Evolutionary conservation across 2,329 filamentous ascomycete genomes (phyloP).

Genomic region (Trichothecium sympodiale): DNA sequence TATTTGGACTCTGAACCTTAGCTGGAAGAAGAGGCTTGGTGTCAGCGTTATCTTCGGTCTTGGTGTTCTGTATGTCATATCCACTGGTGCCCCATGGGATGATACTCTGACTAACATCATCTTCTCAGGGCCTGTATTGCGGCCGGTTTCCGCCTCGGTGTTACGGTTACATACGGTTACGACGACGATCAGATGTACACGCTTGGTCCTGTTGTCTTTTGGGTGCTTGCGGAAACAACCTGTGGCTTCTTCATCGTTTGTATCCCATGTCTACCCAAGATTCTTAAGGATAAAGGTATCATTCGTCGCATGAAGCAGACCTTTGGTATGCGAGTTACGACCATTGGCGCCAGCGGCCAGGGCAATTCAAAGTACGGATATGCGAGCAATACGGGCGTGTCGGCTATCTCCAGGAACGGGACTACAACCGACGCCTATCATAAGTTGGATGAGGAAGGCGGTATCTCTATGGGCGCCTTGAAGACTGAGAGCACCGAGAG

Average conservation of each 20-base stretch:
- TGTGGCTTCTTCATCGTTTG: constrained; percentile 31
- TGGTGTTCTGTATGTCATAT: constrained; percentile 15
- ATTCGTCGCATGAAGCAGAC: not conserved
- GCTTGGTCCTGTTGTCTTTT: constrained; percentile 28
- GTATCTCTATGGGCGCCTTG: not conserved
- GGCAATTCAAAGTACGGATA: not conserved
- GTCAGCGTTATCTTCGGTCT: constrained; percentile 19
- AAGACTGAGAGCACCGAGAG: constrained; percentile 1
- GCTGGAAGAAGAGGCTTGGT: constrained; percentile 17
- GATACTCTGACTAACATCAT: not conserved
- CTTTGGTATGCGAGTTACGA: constrained; percentile 1
- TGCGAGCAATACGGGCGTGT: not conserved
- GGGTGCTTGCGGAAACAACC: constrained; percentile 32
- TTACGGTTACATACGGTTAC: constrained; percentile 18
- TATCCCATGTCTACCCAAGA: constrained; percentile 25
- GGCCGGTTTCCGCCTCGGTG: constrained; percentile 24
- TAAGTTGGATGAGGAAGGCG: constrained; percentile 1
- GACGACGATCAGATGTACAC: constrained; percentile 21
- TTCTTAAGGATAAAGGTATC: constrained; percentile 20
- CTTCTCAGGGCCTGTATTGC: constrained; percentile 25
- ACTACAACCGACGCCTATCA: constrained; percentile 1
- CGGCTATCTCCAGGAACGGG: not conserved
- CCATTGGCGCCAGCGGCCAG: not conserved
- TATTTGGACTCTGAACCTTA: constrained; percentile 20
- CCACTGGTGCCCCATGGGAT: not conserved